Conservation (phyloP, 257 asterid species). For the Solanum gandarillasii region DNA sequence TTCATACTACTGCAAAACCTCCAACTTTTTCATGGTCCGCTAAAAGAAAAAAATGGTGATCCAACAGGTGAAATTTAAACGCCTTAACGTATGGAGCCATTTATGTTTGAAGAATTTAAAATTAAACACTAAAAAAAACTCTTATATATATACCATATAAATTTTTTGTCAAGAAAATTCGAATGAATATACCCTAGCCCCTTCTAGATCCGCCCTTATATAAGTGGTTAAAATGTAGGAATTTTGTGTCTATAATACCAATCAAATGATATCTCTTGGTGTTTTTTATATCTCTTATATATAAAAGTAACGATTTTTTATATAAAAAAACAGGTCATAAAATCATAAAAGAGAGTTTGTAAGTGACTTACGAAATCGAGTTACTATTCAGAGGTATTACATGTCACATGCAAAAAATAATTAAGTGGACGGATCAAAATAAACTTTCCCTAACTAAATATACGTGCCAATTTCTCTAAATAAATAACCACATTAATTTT, state of each 20-base stretch:
- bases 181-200: neutral
- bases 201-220: no score
- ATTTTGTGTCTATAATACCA: neutral
- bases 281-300: neutral
- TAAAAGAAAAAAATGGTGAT: neutral
- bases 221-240: neutral
- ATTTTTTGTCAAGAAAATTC: no score
- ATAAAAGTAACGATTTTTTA: no score
- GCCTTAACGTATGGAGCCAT: no score
- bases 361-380: rapidly evolving
- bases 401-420: neutral
- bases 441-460: neutral
- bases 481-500: neutral
- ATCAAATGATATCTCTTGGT: neutral
- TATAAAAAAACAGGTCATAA: no score
- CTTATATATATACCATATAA: no score
- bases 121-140: no score
- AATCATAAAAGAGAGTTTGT: no score
- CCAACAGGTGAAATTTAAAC: no score
- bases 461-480: neutral
- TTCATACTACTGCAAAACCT: neutral
- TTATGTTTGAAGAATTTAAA: no score
- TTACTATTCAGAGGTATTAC: no score
- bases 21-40: neutral
- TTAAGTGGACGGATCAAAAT: neutral